phyloP scores from a whole-genome alignment of 148 eudicot species.

The Chenopodium album region DNA sequence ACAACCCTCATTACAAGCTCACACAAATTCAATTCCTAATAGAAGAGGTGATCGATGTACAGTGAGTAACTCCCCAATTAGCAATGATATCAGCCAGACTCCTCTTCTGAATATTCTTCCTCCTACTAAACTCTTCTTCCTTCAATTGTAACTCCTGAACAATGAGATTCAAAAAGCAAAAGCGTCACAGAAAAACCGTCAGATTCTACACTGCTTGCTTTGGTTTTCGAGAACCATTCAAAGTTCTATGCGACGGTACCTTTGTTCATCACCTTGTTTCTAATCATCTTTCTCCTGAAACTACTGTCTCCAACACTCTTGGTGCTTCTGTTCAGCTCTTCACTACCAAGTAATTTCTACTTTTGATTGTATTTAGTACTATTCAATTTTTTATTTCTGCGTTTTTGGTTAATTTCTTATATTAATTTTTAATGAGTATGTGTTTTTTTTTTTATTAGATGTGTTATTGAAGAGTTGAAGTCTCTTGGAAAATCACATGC shows the following conservation, averaged over 20 bases:
- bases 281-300: conserved; percentile 56
- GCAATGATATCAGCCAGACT: too few species aligned
- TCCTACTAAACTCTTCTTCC: not conserved
- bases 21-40: too few species aligned
- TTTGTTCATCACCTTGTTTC: conserved; percentile 70
- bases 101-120: too few species aligned
- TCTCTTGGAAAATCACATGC: conserved; percentile 60
- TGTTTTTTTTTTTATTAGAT: conserved; percentile 38
- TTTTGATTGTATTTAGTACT: not conserved
- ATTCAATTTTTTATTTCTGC: not conserved
- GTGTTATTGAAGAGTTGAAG: conserved; percentile 74
- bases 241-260: conserved; percentile 91
- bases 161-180: conserved; percentile 83
- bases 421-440: not conserved
- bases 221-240: conserved; percentile 85
- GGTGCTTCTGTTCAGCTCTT: conserved; percentile 70
- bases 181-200: conserved; percentile 70
- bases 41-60: too few species aligned
- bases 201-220: conserved; percentile 72
- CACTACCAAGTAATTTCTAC: conserved; percentile 55
- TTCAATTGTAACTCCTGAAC: not conserved
- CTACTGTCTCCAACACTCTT: conserved; percentile 50
- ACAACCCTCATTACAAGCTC: too few species aligned
- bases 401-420: not conserved
- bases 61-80: too few species aligned